A percentile compares a stretch with the other conserved stretches of the same genome.
Conservation (phyloP, 2,329 filamentous ascomycete species). For the Aspergillus felis region DNA sequence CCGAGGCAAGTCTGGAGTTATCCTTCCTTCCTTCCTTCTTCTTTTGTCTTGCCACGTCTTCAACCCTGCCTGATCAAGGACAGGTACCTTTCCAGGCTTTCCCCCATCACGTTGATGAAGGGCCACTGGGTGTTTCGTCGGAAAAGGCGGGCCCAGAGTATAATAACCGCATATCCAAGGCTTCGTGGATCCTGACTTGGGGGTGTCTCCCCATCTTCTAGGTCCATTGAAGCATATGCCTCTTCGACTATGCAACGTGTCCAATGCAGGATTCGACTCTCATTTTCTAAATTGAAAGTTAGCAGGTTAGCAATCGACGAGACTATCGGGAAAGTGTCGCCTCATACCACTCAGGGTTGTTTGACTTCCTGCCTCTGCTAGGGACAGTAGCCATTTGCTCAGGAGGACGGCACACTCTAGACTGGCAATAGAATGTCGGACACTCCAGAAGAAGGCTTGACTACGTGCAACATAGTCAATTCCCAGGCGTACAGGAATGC, state of each 20-base stretch:
- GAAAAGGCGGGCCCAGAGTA: constrained; percentile 30
- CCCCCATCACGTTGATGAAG: constrained; percentile 30
- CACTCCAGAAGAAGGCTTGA: constrained; percentile 37
- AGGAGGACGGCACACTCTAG: constrained; percentile 40
- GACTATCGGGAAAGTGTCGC: background rate
- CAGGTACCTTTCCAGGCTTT: constrained; percentile 28
- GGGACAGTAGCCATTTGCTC: constrained; percentile 42
- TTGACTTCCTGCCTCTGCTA: constrained; percentile 23
- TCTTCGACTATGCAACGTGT: constrained; percentile 31
- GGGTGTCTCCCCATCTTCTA: constrained; percentile 21
- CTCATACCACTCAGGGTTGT: constrained; percentile 26
- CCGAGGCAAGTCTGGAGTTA: background rate
- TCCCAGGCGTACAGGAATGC: constrained; percentile 46
- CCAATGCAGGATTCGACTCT: constrained; percentile 30
- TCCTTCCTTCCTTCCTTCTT: background rate
- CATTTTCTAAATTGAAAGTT: constrained; percentile 21
- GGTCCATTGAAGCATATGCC: constrained; percentile 30
- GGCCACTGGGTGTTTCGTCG: constrained; percentile 31
- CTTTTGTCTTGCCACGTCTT: background rate
- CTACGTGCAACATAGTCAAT: constrained; percentile 35
- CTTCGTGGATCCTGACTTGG: constrained; percentile 22
- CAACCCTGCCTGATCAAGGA: constrained; percentile 18
- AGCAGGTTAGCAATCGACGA: background rate
- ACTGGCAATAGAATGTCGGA: constrained; percentile 33
- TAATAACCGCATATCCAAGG: constrained; percentile 27